Conservation (phyloP, 257 asterid species). For the Craterostigma plantagineum region DNA sequence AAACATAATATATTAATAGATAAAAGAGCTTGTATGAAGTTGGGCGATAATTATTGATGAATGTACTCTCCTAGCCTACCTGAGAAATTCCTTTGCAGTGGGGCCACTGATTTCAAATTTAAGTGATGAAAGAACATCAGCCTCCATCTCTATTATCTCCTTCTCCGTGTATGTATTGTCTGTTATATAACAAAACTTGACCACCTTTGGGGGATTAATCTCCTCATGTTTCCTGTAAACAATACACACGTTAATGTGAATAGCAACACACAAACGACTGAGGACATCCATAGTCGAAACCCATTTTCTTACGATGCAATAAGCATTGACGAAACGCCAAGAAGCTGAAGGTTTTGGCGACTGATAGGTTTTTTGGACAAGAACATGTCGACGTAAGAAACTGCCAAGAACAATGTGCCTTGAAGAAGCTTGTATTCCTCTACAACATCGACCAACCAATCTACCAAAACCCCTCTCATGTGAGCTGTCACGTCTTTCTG, state of each 20-base stretch:
- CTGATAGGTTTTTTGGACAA: slow-evolving; percentile 27
- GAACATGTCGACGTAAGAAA: slow-evolving; percentile 55
- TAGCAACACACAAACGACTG: not conserved
- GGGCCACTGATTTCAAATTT: slow-evolving; percentile 81
- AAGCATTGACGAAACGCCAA: slow-evolving; percentile 97
- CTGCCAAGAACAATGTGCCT: slow-evolving; percentile 51
- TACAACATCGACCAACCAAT: slow-evolving; percentile 89
- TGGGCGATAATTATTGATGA: not conserved
- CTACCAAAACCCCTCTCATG: slow-evolving; percentile 79
- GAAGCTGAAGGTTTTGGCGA: slow-evolving; percentile 69
- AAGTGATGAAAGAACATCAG: slow-evolving; percentile 57
- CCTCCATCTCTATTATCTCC: slow-evolving; percentile 79
- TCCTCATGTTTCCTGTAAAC: slow-evolving; percentile 71
- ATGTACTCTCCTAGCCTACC: slow-evolving; percentile 18
- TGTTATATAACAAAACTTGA: slow-evolving; percentile 61
- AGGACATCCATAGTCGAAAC: not conserved
- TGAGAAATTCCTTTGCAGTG: slow-evolving; percentile 57
- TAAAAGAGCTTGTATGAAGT: slow-evolving; percentile 4
- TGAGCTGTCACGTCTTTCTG: slow-evolving; percentile 67
- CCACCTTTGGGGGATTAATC: slow-evolving; percentile 71
- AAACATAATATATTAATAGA: slow-evolving; percentile 5
- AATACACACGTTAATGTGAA: slow-evolving; percentile 4
- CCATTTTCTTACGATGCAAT: slow-evolving; percentile 68
- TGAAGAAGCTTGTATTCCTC: slow-evolving; percentile 80
- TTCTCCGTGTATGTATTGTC: slow-evolving; percentile 44